Evolutionary conservation across 176 grass and related monocot genomes (phyloP).

Genomic region (Puccinellia tenuiflora): DNA sequence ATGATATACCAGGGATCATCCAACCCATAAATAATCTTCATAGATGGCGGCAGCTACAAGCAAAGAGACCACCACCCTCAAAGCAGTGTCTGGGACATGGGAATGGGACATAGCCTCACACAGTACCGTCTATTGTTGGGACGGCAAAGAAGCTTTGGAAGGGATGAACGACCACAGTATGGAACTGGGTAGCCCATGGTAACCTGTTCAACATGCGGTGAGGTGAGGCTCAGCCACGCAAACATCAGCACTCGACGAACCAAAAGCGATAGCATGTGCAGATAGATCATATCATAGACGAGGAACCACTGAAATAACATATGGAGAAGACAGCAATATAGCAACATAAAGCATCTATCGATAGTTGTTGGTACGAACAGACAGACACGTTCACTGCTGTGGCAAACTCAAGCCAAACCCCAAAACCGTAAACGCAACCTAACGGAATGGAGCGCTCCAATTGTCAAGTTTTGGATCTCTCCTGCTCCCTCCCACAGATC

Average conservation of each 20-base stretch:
- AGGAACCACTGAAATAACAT: neutral
- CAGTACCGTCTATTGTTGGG: too few relatives aligned
- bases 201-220: neutral
- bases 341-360: conserved; percentile 15
- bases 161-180: too few relatives aligned
- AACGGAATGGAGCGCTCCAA: conserved; percentile 24
- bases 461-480: conserved; percentile 32
- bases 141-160: too few relatives aligned
- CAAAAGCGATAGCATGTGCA: neutral
- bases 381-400: conserved; percentile 18
- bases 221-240: neutral
- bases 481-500: conserved; percentile 9
- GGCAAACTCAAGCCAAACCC: conserved; percentile 22
- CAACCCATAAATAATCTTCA: too few relatives aligned
- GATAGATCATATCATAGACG: neutral
- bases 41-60: too few relatives aligned
- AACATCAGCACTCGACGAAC: neutral
- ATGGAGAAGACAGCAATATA: conserved; percentile 17
- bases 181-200: too few relatives aligned
- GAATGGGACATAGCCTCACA: too few relatives aligned
- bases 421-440: conserved; percentile 35
- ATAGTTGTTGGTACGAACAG: conserved; percentile 19
- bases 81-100: too few relatives aligned
- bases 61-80: too few relatives aligned
- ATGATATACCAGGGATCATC: too few relatives aligned